A percentile compares a stretch with the other conserved stretches of the same genome.
Conservation (phyloP, 352 stramenopile species). For the Elongisporangium prolatum region DNA sequence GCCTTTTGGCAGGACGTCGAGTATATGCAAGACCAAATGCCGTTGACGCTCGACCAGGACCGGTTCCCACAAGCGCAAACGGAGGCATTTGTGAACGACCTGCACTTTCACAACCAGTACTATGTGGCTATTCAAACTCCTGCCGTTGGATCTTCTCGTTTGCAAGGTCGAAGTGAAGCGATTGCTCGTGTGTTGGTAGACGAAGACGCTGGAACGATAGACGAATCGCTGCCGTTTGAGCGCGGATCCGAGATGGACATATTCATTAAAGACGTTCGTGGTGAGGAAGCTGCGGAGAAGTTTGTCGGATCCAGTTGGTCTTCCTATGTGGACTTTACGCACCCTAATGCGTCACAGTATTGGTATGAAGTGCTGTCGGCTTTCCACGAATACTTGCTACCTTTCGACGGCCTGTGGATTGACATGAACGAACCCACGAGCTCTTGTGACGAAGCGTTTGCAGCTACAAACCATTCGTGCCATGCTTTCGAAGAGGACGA, state of each 20-base stretch:
- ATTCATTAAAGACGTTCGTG: constrained; percentile 72
- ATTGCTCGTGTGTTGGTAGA: not conserved
- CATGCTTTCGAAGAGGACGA: not conserved
- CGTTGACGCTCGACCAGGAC: constrained; percentile 60
- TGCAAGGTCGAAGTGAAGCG: constrained; percentile 3
- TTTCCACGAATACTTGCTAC: constrained; percentile 55
- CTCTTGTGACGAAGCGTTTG: constrained; percentile 48
- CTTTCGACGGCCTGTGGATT: constrained; percentile 83
- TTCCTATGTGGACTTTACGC: constrained; percentile 83
- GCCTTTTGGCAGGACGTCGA: constrained; percentile 73
- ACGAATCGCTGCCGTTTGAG: constrained; percentile 22
- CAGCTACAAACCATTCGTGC: constrained; percentile 33
- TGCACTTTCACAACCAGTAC: constrained; percentile 81
- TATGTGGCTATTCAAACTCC: constrained; percentile 68
- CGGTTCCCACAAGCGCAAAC: constrained; percentile 42
- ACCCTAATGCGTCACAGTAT: constrained; percentile 61
- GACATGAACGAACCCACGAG: constrained; percentile 80
- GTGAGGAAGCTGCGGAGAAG: constrained; percentile 63
- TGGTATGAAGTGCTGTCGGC: constrained; percentile 60
- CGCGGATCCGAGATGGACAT: constrained; percentile 48
- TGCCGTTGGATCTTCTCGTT: constrained; percentile 30
- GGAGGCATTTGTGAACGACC: constrained; percentile 57
- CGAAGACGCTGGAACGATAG: not conserved
- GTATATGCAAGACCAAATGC: constrained; percentile 44
- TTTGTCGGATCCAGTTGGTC: constrained; percentile 58